Conservation (phyloP, 768 basidiomycete genomes). For the Tulasnella calospora region DNA sequence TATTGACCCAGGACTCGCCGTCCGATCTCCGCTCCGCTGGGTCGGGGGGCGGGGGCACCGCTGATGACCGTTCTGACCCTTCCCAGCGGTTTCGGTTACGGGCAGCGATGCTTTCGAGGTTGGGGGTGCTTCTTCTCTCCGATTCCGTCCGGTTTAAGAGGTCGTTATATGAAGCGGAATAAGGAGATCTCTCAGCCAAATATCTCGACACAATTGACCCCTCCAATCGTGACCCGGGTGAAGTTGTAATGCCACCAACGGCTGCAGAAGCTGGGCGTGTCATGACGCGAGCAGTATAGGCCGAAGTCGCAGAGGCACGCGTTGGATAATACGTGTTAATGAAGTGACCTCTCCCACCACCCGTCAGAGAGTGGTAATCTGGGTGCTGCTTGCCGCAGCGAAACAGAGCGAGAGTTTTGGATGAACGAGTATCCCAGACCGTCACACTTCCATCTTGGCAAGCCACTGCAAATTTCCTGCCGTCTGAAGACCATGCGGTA, state of each 20-base stretch:
- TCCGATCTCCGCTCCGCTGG: not conserved
- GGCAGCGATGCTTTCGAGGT: not conserved
- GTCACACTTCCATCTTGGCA: conserved; percentile 76
- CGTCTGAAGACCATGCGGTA: conserved; percentile 70
- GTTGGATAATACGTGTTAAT: not conserved
- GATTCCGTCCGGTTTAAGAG: not conserved
- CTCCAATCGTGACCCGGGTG: not conserved
- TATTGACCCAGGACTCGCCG: not conserved
- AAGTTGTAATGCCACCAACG: not conserved
- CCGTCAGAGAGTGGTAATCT: not conserved
- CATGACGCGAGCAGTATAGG: not conserved
- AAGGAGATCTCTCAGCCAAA: not conserved
- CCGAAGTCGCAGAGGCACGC: not conserved
- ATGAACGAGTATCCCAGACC: conserved; percentile 56
- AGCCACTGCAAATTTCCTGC: conserved; percentile 74
- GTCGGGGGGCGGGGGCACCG: not conserved
- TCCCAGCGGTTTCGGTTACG: not conserved
- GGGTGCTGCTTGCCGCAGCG: conserved; percentile 8
- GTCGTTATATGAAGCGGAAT: not conserved
- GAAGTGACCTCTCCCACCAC: not conserved
- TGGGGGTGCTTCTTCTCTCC: not conserved
- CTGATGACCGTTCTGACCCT: not conserved
- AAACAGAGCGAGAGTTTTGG: conserved; percentile 22
- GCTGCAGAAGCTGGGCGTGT: not conserved
- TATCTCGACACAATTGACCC: not conserved